phyloP scores from a whole-genome alignment of 1,284 basidiomycete species.

The Takashimella koratensis region DNA sequence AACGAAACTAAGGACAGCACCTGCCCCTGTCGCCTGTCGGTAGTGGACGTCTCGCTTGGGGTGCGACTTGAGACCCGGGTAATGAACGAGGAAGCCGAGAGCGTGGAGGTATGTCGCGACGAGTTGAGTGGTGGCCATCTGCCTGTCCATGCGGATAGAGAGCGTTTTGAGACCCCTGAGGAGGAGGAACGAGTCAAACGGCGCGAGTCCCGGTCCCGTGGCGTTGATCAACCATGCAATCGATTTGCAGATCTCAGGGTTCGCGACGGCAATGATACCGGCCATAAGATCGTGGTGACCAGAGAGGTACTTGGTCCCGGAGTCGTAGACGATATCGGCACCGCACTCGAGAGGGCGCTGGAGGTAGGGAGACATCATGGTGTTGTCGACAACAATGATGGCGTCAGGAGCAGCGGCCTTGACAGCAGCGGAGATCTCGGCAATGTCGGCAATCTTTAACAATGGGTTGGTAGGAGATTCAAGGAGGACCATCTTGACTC shows the following conservation, averaged over 20 bases:
- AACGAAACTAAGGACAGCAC: conserved; percentile 91
- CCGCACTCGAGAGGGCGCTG: conserved; percentile 94
- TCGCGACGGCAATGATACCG: conserved; percentile 85
- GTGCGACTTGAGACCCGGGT: conserved; percentile 83
- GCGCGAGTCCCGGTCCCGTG: conserved; percentile 94
- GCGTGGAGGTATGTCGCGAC: conserved; percentile 83
- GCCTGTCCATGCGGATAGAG: conserved; percentile 92
- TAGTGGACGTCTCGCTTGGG: conserved; percentile 83
- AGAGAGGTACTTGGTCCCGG: conserved; percentile 94
- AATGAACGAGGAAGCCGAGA: conserved; percentile 90
- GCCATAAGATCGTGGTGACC: conserved; percentile 99
- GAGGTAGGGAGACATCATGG: conserved; percentile 99
- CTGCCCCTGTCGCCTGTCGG: conserved; percentile 81
- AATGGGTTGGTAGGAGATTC: conserved; percentile 98
- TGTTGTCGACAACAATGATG: conserved; percentile 92
- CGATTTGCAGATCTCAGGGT: conserved; percentile 84
- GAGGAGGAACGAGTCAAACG: conserved; percentile 93
- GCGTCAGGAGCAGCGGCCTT: conserved; percentile 77
- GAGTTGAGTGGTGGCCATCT: conserved; percentile 75
- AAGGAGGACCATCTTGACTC: conserved; percentile 78
- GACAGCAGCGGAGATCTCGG: conserved; percentile 71
- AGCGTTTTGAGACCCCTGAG: conserved; percentile 96
- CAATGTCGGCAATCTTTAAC: conserved; percentile 90
- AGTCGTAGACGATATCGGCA: conserved; percentile 96
- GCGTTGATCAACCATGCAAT: conserved; percentile 91